Base-by-base conservation (phyloP, 2,329 filamentous ascomycete species). In the Aspergillus versicolor region DNA sequence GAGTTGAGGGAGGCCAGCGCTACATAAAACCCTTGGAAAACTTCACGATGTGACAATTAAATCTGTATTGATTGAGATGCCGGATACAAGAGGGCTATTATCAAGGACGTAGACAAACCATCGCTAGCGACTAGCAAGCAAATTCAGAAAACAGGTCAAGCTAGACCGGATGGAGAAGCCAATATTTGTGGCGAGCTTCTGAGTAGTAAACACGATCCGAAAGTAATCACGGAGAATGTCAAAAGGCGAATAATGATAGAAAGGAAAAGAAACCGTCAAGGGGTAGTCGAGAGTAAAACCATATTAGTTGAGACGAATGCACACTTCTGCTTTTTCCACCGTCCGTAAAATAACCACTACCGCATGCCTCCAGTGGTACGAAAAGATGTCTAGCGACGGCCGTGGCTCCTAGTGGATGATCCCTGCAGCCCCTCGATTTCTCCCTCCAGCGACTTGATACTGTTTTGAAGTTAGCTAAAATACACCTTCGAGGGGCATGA, bases 381-480 rank as follows among this genome's bases (percentile, higher is more conserved):
- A 51, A 48, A 61, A 54, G 53, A 65, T 61, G 50, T 76, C 46
- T 92, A 96, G 78, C 92, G 92, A 78, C 92, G 91, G 70, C 92
- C 92, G 76, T 94, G 90, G 81, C 90, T 95, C 81, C 92, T 90
- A 73, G 91, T 90, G 72, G 91, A 86, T 73, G 84, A 91, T 75
- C 91, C 91, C 79, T 97, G 93, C 86, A 97, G 90, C 67, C 86
- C 81, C 79, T 99, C 94, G 72, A 99, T 88, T 74, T 99, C 94
- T 66, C 84, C 82, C 81, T 99, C 94, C 65, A 81, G 74, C 51
- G 76, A 70, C 71, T 81, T 81, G 76, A 81, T 81, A 21, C 77
- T 79, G 62, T 52, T 44, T 9, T 27, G 15, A 13, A 17, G 66
- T 77, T 60, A 77, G 71, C 32, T 12, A 8, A 13, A 27, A 30